Evolutionary conservation across 1,284 basidiomycete genomes (phyloP).

Genomic region (Ceratobasidium sp.): DNA sequence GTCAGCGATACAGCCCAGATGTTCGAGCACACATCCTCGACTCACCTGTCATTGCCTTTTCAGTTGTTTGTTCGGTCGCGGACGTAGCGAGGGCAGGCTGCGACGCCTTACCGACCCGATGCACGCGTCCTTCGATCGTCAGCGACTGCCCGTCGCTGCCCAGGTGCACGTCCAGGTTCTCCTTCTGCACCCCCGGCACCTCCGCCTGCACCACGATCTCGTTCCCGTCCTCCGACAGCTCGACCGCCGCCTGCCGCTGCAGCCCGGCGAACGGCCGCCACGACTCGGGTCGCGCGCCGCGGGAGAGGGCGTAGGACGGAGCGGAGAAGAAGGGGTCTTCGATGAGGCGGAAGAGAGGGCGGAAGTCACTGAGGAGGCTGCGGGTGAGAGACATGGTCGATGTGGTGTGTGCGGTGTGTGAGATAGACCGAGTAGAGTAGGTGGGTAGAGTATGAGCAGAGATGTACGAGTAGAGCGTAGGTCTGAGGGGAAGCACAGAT

Average conservation of each 20-base stretch:
- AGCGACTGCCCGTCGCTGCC: constrained; percentile 74
- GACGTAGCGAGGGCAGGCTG: neutral
- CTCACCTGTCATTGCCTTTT: constrained; percentile 27
- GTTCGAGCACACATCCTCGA: neutral
- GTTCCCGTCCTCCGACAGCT: constrained; percentile 71
- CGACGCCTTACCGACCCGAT: constrained; percentile 50
- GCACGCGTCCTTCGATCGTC: constrained; percentile 73
- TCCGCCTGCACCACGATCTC: constrained; percentile 78
- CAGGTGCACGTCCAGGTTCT: constrained; percentile 75
- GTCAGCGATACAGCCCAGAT: neutral
- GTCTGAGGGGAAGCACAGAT: neutral
- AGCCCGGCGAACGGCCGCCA: constrained; percentile 47
- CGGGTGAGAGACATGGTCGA: constrained; percentile 60
- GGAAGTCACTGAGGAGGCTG: constrained; percentile 73
- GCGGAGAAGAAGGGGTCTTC: constrained; percentile 68
- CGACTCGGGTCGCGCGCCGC: constrained; percentile 12
- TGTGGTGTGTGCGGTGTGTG: neutral
- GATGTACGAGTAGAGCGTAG: neutral
- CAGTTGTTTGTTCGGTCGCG: neutral
- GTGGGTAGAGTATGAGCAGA: neutral
- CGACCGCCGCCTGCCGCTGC: constrained; percentile 62
- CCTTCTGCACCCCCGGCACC: constrained; percentile 79
- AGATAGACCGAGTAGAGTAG: neutral
- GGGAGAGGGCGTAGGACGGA: constrained; percentile 48
- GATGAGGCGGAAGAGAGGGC: constrained; percentile 76